Base-by-base conservation (phyloP, 176 grass and related monocot genomes). In the Canna indica region DNA sequence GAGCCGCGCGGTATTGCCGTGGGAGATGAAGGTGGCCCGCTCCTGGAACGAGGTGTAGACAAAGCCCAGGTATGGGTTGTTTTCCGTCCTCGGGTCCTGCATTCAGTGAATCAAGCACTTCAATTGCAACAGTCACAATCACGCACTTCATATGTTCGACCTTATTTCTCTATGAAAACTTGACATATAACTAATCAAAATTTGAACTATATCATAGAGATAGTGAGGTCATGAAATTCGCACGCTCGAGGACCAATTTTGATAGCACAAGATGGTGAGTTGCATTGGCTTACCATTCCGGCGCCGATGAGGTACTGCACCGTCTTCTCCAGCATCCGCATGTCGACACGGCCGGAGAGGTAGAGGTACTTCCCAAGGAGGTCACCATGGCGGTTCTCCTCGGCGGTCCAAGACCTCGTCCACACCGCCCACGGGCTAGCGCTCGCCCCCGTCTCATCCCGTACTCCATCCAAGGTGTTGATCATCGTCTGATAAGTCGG, bases 401-500 rank as follows among this genome's bases (percentile, higher is more conserved):
- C 93, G 56, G 86, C 88, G 0, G 94, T 90, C 94, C 94, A 97
- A 4, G 82, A 3, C 15, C 89, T 89, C 36, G 89, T 97, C 94
- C 89, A 97, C 41, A 97, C 69, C 0, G 94, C 89, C 94, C 94
- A 97, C 9, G 89, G 94, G 82, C 73, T 81, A 0, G 62, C 67
- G 78, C 94, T 97, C 63, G 94, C 89, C 38, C 94, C 94, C 7
- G 94, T 97, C 80, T 97, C 94, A n/a, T 97, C 89, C 36, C 79
- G 82, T 16, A 97, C 86, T 32, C 86, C 94, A 70, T 97, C 89
- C 5, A 97, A 77, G 10, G 89, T 97, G 86, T 92, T 97, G 77
- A 97, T 92, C 94, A 97, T 97, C 68, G 89, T 97, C 81, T 97
- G 94, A 78, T 97, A 97, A 61, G 89, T 97, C 24, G 94, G 94